Evolutionary conservation across 306 rosid genomes (phyloP).

Genomic region (Cucurbita maxima): DNA sequence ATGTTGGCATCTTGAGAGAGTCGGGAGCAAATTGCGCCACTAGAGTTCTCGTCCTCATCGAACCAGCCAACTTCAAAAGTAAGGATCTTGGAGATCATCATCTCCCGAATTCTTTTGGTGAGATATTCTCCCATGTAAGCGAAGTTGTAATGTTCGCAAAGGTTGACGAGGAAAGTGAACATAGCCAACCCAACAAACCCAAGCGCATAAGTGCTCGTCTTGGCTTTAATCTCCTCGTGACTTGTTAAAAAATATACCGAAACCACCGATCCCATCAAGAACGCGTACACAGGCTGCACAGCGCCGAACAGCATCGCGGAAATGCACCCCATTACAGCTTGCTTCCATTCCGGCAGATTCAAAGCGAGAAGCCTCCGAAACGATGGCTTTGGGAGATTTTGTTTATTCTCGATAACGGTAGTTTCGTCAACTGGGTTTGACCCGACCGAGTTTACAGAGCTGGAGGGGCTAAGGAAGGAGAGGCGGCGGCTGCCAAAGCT

Average conservation of each 20-base stretch:
- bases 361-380: slow-evolving; percentile 50
- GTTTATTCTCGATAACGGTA: background rate
- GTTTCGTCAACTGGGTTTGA: slow-evolving; percentile 4
- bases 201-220: slow-evolving; percentile 34
- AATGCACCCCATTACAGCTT: slow-evolving; percentile 50
- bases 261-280: slow-evolving; percentile 53
- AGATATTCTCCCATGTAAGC: slow-evolving; percentile 86
- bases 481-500: slow-evolving; percentile 30
- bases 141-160: slow-evolving; percentile 62
- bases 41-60: slow-evolving; percentile 66
- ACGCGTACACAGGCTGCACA: slow-evolving; percentile 54
- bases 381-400: slow-evolving; percentile 32
- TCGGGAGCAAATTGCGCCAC: slow-evolving; percentile 71
- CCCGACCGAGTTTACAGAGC: slow-evolving; percentile 28
- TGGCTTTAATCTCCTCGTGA: slow-evolving; percentile 59
- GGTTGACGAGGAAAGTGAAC: slow-evolving; percentile 32
- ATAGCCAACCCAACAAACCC: slow-evolving; percentile 46
- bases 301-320: slow-evolving; percentile 57
- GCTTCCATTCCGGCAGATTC: slow-evolving; percentile 77
- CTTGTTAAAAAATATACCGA: slow-evolving; percentile 47
- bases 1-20: slow-evolving; percentile 86
- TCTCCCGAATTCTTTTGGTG: slow-evolving; percentile 67
- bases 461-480: slow-evolving; percentile 31
- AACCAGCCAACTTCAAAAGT: slow-evolving; percentile 91
- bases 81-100: slow-evolving; percentile 66